Evolutionary conservation across 305 asterid genomes (phyloP).

Genomic region (Solanum aculeatissimum): DNA sequence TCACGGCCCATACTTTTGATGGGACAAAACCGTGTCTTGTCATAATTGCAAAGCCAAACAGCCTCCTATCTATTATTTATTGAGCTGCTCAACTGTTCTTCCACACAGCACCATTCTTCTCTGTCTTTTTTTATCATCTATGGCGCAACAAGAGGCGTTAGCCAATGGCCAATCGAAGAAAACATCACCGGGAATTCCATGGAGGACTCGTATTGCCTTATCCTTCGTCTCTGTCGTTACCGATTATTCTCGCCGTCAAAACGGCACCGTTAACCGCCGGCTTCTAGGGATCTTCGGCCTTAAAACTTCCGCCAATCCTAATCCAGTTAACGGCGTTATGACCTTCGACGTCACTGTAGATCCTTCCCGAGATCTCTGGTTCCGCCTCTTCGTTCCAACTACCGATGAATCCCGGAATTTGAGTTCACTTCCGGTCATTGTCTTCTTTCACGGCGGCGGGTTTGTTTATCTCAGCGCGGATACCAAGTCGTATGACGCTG

Average conservation of each 20-base stretch:
- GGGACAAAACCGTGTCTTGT: too few species aligned
- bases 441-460: constrained; percentile 87
- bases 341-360: constrained; percentile 50
- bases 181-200: constrained; percentile 28
- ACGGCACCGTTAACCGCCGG: constrained; percentile 73
- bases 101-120: background rate
- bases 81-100: background rate
- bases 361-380: constrained; percentile 62
- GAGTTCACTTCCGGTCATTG: constrained; percentile 33
- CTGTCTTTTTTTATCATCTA: background rate
- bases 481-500: constrained; percentile 39
- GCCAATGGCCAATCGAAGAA: background rate
- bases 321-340: constrained; percentile 41
- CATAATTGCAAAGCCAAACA: background rate
- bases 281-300: constrained; percentile 12
- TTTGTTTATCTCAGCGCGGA: constrained; percentile 53
- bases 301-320: constrained; percentile 22
- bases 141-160: background rate
- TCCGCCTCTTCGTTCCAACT: constrained; percentile 51
- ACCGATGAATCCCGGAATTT: background rate
- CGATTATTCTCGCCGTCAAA: constrained; percentile 27
- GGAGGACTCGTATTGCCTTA: constrained; percentile 33
- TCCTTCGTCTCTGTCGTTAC: constrained; percentile 20
- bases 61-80: background rate
- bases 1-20: too few species aligned